These are phyloP conservation scores for Hygrophorus pudorinus DNA, from an alignment of 768 basidiomycete species.

Conservation along the genomic window DNA sequence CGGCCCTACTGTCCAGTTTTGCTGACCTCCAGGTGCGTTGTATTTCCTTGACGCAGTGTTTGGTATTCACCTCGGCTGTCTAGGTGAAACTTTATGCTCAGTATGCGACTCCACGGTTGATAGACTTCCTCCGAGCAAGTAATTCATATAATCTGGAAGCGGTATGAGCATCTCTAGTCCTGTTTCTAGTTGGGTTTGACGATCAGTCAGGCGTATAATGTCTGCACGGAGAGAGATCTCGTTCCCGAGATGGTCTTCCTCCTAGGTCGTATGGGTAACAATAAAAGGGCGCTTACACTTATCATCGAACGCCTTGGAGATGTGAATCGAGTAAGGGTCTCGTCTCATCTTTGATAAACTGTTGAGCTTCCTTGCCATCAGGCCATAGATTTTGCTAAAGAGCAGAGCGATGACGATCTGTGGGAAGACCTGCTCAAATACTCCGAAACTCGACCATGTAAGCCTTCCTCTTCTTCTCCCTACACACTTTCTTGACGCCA, in stretches of 20 bases:
- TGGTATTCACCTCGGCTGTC: background rate
- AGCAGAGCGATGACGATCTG: conserved; percentile 92
- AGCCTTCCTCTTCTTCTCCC: conserved; percentile 12
- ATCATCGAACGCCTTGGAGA: conserved; percentile 95
- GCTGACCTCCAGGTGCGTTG: conserved; percentile 70
- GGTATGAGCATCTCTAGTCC: conserved; percentile 26
- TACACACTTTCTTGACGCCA: background rate
- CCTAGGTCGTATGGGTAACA: conserved; percentile 95
- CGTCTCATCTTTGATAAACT: background rate
- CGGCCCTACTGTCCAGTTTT: conserved; percentile 68
- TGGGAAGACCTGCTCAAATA: conserved; percentile 96
- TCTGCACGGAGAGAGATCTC: conserved; percentile 77
- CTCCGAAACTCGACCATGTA: conserved; percentile 87
- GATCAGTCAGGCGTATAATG: conserved; percentile 60
- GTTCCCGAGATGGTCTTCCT: conserved; percentile 98
- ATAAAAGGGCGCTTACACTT: conserved; percentile 85
- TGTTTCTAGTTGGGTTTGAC: conserved; percentile 3
- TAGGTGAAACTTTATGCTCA: conserved; percentile 90
- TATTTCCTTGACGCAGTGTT: background rate
- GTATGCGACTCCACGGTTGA: conserved; percentile 64
- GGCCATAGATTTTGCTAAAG: conserved; percentile 98
- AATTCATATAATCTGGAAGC: conserved; percentile 85
- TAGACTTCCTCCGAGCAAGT: conserved; percentile 87
- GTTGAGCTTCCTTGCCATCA: conserved; percentile 16
- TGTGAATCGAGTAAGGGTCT: conserved; percentile 62